These are phyloP conservation scores for Kuraishia molischiana DNA, from an alignment of 805 yeast genomes.

Conservation along the genomic window DNA sequence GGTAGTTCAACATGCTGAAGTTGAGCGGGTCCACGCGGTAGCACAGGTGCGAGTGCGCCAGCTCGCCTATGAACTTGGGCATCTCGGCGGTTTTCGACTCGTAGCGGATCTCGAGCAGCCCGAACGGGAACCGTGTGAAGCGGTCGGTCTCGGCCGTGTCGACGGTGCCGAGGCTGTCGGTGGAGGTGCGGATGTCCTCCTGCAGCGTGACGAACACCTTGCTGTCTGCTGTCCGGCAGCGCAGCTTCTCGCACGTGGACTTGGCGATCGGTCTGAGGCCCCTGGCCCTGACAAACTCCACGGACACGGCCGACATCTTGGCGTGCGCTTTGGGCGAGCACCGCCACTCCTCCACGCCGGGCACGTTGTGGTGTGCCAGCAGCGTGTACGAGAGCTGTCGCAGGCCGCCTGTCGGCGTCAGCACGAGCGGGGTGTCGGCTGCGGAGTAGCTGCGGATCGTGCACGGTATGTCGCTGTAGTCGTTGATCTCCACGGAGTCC, in stretches of 20 bases:
- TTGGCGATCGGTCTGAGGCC: not conserved
- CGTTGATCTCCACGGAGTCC: not conserved
- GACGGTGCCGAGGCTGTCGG: not conserved
- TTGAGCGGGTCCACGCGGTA: conserved; percentile 29
- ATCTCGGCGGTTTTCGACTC: conserved; percentile 19
- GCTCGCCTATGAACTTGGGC: conserved; percentile 26
- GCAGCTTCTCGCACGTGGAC: not conserved
- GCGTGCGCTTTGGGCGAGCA: not conserved
- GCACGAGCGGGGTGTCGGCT: conserved; percentile 15
- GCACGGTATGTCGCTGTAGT: not conserved
- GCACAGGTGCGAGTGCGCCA: conserved; percentile 38
- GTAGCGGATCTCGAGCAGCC: conserved; percentile 38
- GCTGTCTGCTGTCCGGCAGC: not conserved
- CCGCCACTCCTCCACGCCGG: not conserved
- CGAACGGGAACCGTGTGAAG: conserved; percentile 30
- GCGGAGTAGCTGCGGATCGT: not conserved
- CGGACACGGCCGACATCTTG: not conserved
- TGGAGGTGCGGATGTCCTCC: conserved; percentile 10
- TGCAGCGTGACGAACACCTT: conserved; percentile 18
- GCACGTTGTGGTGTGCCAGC: not conserved
- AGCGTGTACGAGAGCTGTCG: conserved; percentile 25
- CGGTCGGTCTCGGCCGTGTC: conserved; percentile 1
- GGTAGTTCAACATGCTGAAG: conserved; percentile 21
- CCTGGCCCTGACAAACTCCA: not conserved
- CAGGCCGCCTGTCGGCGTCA: conserved; percentile 32